Percentiles rank a stretch among this genome's conserved stretches.
phyloP scores from a whole-genome alignment of 1,284 basidiomycete genomes.

The Mycena sp. region DNA sequence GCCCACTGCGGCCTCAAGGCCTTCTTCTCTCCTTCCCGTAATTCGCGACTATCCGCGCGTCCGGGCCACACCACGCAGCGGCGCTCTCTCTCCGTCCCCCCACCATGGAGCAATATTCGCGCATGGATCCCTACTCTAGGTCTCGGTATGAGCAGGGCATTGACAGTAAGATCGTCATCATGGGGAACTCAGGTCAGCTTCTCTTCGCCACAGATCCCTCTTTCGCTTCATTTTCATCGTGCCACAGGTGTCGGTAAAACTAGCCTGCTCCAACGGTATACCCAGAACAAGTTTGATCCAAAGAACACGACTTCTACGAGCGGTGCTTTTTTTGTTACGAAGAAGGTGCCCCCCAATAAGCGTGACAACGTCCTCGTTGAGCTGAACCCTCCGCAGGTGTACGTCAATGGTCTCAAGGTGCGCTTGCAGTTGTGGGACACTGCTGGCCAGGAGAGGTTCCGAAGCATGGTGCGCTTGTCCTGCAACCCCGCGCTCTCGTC shows the following conservation, averaged over 20 bases:
- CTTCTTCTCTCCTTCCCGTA: constrained; percentile 35
- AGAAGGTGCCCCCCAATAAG: constrained; percentile 65
- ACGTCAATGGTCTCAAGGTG: constrained; percentile 88
- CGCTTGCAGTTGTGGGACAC: constrained; percentile 94
- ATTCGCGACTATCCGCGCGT: constrained; percentile 31
- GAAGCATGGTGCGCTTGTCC: constrained; percentile 81
- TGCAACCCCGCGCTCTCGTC: constrained; percentile 1
- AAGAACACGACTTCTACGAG: constrained; percentile 91
- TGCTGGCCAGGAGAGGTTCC: constrained; percentile 96
- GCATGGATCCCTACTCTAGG: constrained; percentile 69
- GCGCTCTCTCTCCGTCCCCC: constrained; percentile 35
- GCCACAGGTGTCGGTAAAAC: constrained; percentile 91
- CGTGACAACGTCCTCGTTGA: not conserved
- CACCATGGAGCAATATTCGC: constrained; percentile 46
- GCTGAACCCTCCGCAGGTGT: constrained; percentile 46
- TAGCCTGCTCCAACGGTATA: constrained; percentile 92
- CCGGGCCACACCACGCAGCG: not conserved
- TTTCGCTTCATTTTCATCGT: constrained; percentile 1
- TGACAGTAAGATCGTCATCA: constrained; percentile 97
- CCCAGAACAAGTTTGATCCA: constrained; percentile 89
- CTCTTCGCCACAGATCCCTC: constrained; percentile 5
- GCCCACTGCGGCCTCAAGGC: constrained; percentile 45
- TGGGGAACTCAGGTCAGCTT: constrained; percentile 89
- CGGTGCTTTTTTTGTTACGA: constrained; percentile 94
- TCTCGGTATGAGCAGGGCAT: constrained; percentile 81